Percentiles rank a stretch among this genome's conserved stretches.
phyloP scores from a whole-genome alignment of 192 early-diverging fungal species.

The Physocladia obscura region DNA sequence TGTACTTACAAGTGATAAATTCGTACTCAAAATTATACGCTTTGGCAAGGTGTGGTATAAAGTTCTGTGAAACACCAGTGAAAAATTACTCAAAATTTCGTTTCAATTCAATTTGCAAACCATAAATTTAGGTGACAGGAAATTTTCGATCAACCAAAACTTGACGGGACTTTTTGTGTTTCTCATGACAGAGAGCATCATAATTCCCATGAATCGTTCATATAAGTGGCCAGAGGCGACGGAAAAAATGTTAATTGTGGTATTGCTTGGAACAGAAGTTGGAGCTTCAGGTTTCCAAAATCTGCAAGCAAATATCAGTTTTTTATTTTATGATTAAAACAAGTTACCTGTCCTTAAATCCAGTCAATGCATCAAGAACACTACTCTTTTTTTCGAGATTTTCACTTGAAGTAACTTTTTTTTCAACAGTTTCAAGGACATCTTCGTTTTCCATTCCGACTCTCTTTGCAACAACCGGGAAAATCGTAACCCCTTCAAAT shows the following conservation, averaged over 20 bases:
- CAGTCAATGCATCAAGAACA: too few species aligned
- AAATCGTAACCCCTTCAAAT: constrained; percentile 82
- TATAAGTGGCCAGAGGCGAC: constrained; percentile 98
- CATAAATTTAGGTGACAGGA: constrained; percentile 94
- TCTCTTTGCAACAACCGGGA: constrained; percentile 77
- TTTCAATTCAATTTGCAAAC: constrained; percentile 31
- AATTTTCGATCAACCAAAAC: constrained; percentile 99
- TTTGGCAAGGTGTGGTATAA: constrained; percentile 84
- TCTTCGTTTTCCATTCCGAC: constrained; percentile 77
- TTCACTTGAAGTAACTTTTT: not conserved
- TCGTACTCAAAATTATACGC: constrained; percentile 90
- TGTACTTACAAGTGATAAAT: constrained; percentile 80
- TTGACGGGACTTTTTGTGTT: constrained; percentile 88
- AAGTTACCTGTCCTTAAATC: too few species aligned
- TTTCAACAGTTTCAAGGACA: constrained; percentile 51
- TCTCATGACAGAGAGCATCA: constrained; percentile 90
- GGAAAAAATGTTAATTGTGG: constrained; percentile 95
- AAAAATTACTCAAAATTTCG: not conserved
- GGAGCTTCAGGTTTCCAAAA: not conserved
- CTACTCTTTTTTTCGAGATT: too few species aligned
- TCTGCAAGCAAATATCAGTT: too few species aligned
- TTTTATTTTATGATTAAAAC: too few species aligned
- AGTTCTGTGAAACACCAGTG: constrained; percentile 69
- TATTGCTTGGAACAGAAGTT: not conserved
- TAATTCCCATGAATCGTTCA: constrained; percentile 95